These are phyloP conservation scores for Neonothopanus nambi DNA, from an alignment of 1,284 basidiomycete genomes.

Conservation along the genomic window DNA sequence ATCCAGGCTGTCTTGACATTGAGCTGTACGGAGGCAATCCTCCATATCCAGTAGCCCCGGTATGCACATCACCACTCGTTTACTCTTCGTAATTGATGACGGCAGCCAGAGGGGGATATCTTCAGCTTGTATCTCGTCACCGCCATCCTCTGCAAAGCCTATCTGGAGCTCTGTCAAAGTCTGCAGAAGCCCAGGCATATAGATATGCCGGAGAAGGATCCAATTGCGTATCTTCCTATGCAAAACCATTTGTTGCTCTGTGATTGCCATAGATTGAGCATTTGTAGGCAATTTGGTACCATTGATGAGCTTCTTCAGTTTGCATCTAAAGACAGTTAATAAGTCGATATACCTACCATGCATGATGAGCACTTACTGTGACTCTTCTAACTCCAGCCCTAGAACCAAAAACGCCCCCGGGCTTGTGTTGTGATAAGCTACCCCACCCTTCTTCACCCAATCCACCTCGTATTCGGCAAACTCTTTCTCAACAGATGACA, in stretches of 20 bases:
- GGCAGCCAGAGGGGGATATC: constrained; percentile 19
- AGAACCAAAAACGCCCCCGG: too few relatives aligned
- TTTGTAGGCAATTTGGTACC: too few relatives aligned
- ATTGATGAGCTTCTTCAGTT: too few relatives aligned
- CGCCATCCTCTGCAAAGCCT: not conserved
- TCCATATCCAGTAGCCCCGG: constrained; percentile 16
- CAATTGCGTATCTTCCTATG: not conserved
- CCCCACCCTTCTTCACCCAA: too few relatives aligned
- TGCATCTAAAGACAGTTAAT: too few relatives aligned
- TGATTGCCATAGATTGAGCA: too few relatives aligned
- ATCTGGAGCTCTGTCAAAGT: not conserved
- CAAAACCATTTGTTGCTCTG: not conserved
- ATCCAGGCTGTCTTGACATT: constrained; percentile 18
- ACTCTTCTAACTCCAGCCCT: too few relatives aligned
- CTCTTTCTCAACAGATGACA: too few relatives aligned
- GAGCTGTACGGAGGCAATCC: constrained; percentile 14
- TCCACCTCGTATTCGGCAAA: too few relatives aligned
- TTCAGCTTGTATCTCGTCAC: constrained; percentile 21
- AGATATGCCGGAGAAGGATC: constrained; percentile 18
- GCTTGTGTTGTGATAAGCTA: too few relatives aligned
- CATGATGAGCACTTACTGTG: too few relatives aligned
- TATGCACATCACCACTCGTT: constrained; percentile 8
- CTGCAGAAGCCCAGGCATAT: constrained; percentile 15
- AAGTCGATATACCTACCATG: too few relatives aligned
- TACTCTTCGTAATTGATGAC: constrained; percentile 12